Evolutionary conservation across 805 yeast genomes (phyloP).

Genomic region (Kodamaea kakaduensis): DNA sequence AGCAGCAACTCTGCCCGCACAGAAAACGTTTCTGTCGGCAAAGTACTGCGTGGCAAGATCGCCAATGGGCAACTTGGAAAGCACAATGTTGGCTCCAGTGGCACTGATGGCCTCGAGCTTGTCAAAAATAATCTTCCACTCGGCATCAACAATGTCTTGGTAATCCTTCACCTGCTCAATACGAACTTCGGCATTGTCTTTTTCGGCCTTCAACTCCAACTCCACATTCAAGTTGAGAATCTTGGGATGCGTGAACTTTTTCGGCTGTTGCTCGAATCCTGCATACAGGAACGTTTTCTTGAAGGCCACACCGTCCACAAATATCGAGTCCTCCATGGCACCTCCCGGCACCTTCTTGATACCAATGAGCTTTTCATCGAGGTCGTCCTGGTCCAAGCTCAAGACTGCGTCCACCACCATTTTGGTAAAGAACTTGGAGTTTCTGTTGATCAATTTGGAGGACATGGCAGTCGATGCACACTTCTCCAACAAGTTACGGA

Average conservation of each 20-base stretch:
- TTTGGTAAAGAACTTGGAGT: constrained; percentile 84
- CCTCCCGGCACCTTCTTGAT: constrained; percentile 96
- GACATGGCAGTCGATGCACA: constrained; percentile 98
- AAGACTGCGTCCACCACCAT: constrained; percentile 97
- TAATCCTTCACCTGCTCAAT: constrained; percentile 91
- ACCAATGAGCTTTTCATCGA: constrained; percentile 89
- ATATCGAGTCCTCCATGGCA: constrained; percentile 86
- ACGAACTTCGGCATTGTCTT: constrained; percentile 97
- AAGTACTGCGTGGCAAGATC: constrained; percentile 98
- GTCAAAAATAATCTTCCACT: constrained; percentile 88
- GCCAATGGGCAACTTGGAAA: constrained; percentile 94
- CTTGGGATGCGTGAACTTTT: constrained; percentile 72
- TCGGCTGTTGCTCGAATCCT: constrained; percentile 98
- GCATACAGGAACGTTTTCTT: constrained; percentile 97
- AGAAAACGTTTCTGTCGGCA: constrained; percentile 92
- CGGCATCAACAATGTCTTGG: constrained; percentile 98
- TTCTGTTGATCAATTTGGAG: constrained; percentile 84
- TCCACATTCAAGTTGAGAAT: constrained; percentile 85
- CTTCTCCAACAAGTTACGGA: constrained; percentile 75
- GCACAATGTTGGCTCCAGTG: constrained; percentile 88
- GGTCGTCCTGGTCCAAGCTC: constrained; percentile 75
- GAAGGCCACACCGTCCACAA: constrained; percentile 93
- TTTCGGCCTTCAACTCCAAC: constrained; percentile 94
- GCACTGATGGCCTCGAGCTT: constrained; percentile 78
- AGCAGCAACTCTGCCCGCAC: constrained; percentile 90